Percentiles rank a stretch among this genome's conserved stretches.
Evolutionary conservation across 2,329 filamentous ascomycete species (phyloP).

Genomic region (Xylaria sp.): DNA sequence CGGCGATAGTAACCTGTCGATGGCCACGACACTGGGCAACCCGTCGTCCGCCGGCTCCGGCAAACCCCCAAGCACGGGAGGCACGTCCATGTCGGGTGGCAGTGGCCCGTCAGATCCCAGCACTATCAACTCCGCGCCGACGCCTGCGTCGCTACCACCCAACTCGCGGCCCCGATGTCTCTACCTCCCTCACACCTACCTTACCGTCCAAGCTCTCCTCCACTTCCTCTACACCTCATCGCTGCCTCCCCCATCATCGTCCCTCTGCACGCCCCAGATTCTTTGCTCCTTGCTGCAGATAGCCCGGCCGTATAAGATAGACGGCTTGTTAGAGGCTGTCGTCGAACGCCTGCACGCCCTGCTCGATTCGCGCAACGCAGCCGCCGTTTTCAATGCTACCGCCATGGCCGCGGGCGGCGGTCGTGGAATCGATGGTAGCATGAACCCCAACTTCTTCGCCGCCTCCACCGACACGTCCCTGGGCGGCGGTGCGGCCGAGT

Average conservation of each 20-base stretch:
- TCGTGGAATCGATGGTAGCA: conserved; percentile 71
- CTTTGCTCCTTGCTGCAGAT: conserved; percentile 94
- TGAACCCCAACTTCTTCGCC: conserved; percentile 66
- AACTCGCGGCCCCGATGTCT: conserved; percentile 78
- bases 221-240: conserved; percentile 94
- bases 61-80: conserved; percentile 48
- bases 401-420: conserved; percentile 97
- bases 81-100: conserved; percentile 47
- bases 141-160: conserved; percentile 59
- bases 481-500: conserved; percentile 28
- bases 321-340: conserved; percentile 88
- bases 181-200: conserved; percentile 88
- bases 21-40: conserved; percentile 44
- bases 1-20: conserved; percentile 51
- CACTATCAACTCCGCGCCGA: conserved; percentile 59
- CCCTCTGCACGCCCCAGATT: conserved; percentile 90
- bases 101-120: conserved; percentile 45
- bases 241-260: conserved; percentile 73
- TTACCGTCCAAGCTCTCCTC: conserved; percentile 86
- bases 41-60: conserved; percentile 42
- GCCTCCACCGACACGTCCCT: conserved; percentile 46
- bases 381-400: conserved; percentile 96
- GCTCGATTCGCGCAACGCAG: conserved; percentile 90
- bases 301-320: conserved; percentile 88
- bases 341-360: conserved; percentile 88